Evolutionary conservation across 2,329 filamentous ascomycete species (phyloP).

Genomic region (Neoscytalidium dimidiatum): DNA sequence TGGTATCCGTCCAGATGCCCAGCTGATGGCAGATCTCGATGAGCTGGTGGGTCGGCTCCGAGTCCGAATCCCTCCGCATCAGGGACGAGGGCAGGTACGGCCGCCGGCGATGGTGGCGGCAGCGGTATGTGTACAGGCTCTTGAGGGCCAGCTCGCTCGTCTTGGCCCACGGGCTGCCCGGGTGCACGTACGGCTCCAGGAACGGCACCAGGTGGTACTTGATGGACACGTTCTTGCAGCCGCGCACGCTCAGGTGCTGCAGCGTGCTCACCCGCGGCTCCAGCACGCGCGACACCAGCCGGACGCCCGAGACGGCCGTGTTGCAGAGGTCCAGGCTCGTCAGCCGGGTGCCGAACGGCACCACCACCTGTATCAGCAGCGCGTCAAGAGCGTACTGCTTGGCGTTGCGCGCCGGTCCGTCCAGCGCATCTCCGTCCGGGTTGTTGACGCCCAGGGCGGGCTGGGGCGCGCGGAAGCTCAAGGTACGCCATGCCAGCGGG

Average conservation of each 20-base stretch:
- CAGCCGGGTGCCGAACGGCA: slow-evolving; percentile 58
- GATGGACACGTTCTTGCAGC: slow-evolving; percentile 65
- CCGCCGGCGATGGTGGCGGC: slow-evolving; percentile 61
- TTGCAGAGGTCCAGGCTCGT: slow-evolving; percentile 62
- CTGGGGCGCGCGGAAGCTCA: slow-evolving; percentile 58
- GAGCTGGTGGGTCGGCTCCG: slow-evolving; percentile 61
- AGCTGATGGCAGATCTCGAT: slow-evolving; percentile 61
- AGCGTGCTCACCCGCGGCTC: slow-evolving; percentile 56
- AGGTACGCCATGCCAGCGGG: slow-evolving; percentile 61
- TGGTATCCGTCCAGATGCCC: slow-evolving; percentile 63
- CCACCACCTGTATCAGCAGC: slow-evolving; percentile 56
- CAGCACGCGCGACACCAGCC: slow-evolving; percentile 57
- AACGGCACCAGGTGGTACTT: slow-evolving; percentile 66
- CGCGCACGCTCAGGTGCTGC: slow-evolving; percentile 61
- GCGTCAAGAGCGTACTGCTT: slow-evolving; percentile 61
- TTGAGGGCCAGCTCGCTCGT: slow-evolving; percentile 54
- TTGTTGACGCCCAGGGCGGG: slow-evolving; percentile 34
- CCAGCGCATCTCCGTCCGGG: slow-evolving; percentile 43
- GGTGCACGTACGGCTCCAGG: slow-evolving; percentile 46
- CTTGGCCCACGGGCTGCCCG: slow-evolving; percentile 43
- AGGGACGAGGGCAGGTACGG: slow-evolving; percentile 61
- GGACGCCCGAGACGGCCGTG: slow-evolving; percentile 60
- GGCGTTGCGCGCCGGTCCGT: slow-evolving; percentile 50
- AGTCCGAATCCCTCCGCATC: slow-evolving; percentile 59
- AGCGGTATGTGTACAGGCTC: slow-evolving; percentile 63